Evolutionary conservation across 2,329 filamentous ascomycete genomes (phyloP).

Genomic region (Chalaropsis ovoidea): DNA sequence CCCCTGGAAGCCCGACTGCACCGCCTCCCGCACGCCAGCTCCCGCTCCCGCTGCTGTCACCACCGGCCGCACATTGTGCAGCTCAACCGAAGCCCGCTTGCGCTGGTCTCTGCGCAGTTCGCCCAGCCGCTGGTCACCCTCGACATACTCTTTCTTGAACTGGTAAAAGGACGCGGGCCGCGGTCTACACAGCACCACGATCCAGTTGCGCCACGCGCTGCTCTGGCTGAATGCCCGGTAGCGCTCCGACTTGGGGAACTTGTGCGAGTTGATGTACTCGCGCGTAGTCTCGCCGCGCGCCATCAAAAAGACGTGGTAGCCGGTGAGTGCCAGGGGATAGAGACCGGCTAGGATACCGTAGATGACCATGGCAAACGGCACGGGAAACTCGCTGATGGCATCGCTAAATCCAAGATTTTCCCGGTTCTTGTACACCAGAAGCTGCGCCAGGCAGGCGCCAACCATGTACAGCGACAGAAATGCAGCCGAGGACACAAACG

Average conservation of each 20-base stretch:
- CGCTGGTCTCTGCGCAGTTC: conserved; percentile 33
- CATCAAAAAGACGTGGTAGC: conserved; percentile 87
- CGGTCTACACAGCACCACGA: conserved; percentile 70
- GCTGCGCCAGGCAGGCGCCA: conserved; percentile 67
- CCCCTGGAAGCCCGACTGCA: conserved; percentile 43
- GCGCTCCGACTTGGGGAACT: conserved; percentile 83
- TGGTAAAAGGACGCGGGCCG: conserved; percentile 78
- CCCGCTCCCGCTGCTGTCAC: conserved; percentile 25
- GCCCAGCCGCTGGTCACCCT: conserved; percentile 78
- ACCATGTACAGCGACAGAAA: conserved; percentile 67
- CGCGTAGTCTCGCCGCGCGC: conserved; percentile 86
- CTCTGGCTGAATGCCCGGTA: conserved; percentile 84
- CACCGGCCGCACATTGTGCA: conserved; percentile 46
- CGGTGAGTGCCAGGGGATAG: conserved; percentile 74
- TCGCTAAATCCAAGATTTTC: conserved; percentile 56
- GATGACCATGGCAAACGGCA: conserved; percentile 80
- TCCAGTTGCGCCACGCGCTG: conserved; percentile 64
- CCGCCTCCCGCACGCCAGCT: conserved; percentile 16
- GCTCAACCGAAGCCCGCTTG: conserved; percentile 50
- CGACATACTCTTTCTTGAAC: conserved; percentile 67
- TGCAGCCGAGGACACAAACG: conserved; percentile 73
- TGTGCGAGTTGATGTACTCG: conserved; percentile 92
- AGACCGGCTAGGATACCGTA: conserved; percentile 64
- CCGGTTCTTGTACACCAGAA: conserved; percentile 58
- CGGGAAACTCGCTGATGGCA: conserved; percentile 60